phyloP scores from a whole-genome alignment of 768 basidiomycete species.

The Panaeolus papilionaceus region DNA sequence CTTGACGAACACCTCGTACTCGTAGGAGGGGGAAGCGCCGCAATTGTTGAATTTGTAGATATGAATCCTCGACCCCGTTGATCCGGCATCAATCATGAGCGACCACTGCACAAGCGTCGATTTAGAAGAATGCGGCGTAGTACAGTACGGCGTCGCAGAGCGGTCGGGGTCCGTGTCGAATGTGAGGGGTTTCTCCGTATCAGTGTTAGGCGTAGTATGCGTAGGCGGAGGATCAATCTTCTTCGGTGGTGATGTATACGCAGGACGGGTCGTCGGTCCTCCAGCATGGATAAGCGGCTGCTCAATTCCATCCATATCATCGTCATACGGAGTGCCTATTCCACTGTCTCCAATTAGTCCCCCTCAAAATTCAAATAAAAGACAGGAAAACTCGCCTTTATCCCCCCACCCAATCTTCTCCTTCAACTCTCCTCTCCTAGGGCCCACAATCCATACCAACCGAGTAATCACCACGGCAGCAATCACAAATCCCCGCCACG shows the following conservation, averaged over 20 bases:
- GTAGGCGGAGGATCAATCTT: conserved; percentile 13
- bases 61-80: conserved; percentile 96
- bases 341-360: not conserved
- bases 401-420: conserved; percentile 27
- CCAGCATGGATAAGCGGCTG: conserved; percentile 2
- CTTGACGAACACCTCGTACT: conserved; percentile 93
- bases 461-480: conserved; percentile 61
- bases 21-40: conserved; percentile 73
- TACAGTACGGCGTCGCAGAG: conserved; percentile 75
- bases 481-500: conserved; percentile 74
- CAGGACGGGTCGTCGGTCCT: not conserved
- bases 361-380: not conserved
- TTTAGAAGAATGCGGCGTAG: conserved; percentile 54
- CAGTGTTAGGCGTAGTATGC: conserved; percentile 21
- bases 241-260: conserved; percentile 16
- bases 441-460: conserved; percentile 73
- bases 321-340: conserved; percentile 17
- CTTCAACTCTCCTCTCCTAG: conserved; percentile 40
- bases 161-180: conserved; percentile 82
- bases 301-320: conserved; percentile 18
- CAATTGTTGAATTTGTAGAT: conserved; percentile 99
- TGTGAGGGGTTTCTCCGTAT: conserved; percentile 42
- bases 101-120: conserved; percentile 84
- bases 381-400: conserved; percentile 18
- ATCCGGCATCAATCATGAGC: conserved; percentile 98